Evolutionary conservation across 1,284 basidiomycete genomes (phyloP), one percentile per base, ranked within the genome.

Genomic region (Cutaneotrichosporon sp.): DNA sequence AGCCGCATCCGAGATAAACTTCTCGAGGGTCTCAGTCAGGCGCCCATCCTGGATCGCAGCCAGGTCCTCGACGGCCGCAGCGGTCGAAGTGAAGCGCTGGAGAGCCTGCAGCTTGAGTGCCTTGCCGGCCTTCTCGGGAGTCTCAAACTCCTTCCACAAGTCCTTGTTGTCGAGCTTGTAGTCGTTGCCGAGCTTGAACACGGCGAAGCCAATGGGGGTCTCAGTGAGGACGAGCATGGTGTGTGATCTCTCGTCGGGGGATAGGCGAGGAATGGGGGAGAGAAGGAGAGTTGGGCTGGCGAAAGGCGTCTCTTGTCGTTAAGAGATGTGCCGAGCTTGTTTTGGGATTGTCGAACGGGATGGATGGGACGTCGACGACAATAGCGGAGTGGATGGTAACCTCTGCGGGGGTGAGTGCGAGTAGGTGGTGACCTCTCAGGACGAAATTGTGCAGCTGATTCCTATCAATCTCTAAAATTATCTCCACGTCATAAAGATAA

Each of bases 31-130:
- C 81, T 97, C 97, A 61, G 91, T 91, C 58, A 98, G 81, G 83
- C 97, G 95, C 69, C 95, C 94, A 61, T 90, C 89, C 78, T 96
- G 92, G 56, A 98, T 83, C 14, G 95, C 89, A 36, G 92, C 91
- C 73, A 98, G 89, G 79, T 98, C 96, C 82, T 98, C 95, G n/a
- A 99, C 96, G n/a, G 97, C 96, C 26, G 90, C 89, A 32, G 92
- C 97, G 11, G 96, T 98, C 56, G 93, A 96, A 42, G 90, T 90
- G 82, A 99, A 99, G 62, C 93, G 90, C 83, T 99, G 96, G 64
- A 99, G 85, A 50, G 93, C 92, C 79, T 96, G 92, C 64, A 99
- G 84, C 83, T 97, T 97, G 68, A 97, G 83, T 92, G 96, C 84
- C 84, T 90, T 93, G 82, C 88, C 94, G 63, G 96, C 95, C 77